Evolutionary conservation across 495 filamentous ascomycete genomes (phyloP).

Genomic region (Lophiotrema nucula): DNA sequence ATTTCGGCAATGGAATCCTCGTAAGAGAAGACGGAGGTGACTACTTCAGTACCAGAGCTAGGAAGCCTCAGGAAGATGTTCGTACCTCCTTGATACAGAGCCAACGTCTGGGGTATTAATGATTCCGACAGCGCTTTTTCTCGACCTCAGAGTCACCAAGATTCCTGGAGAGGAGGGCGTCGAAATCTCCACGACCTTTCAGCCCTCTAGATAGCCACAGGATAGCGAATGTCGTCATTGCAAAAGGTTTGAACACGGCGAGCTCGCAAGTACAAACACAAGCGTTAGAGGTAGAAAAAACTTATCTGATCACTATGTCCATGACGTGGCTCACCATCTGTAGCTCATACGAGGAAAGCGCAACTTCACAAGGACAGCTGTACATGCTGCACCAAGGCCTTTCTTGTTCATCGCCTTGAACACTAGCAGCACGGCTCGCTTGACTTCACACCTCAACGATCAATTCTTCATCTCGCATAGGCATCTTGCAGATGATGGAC

Average conservation of each 20-base stretch:
- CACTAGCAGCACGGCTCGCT: slow-evolving; percentile 33
- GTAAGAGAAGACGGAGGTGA: slow-evolving; percentile 39
- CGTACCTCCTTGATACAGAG: no score
- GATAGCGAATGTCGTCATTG: slow-evolving; percentile 79
- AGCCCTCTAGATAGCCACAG: slow-evolving; percentile 43
- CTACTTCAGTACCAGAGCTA: slow-evolving; percentile 11
- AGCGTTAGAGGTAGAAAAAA: slow-evolving; percentile 62
- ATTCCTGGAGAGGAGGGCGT: slow-evolving; percentile 28
- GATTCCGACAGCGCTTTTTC: background rate
- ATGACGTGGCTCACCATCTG: background rate
- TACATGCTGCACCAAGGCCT: slow-evolving; percentile 69
- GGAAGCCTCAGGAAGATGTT: slow-evolving; percentile 17
- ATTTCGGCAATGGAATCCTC: slow-evolving; percentile 70
- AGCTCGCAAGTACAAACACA: slow-evolving; percentile 77
- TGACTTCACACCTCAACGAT: slow-evolving; percentile 57
- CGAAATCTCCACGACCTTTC: slow-evolving; percentile 32
- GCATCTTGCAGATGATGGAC: slow-evolving; percentile 71
- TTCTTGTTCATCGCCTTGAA: slow-evolving; percentile 81
- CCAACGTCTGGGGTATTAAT: no score
- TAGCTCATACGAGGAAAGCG: slow-evolving; percentile 78
- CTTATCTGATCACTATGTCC: background rate
- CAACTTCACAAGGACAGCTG: slow-evolving; percentile 67
- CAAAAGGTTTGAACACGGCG: slow-evolving; percentile 72
- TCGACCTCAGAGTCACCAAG: slow-evolving; percentile 17
- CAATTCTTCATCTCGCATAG: slow-evolving; percentile 86